phyloP scores from a whole-genome alignment of 768 basidiomycete species.

The Xanthoconium purpureum region DNA sequence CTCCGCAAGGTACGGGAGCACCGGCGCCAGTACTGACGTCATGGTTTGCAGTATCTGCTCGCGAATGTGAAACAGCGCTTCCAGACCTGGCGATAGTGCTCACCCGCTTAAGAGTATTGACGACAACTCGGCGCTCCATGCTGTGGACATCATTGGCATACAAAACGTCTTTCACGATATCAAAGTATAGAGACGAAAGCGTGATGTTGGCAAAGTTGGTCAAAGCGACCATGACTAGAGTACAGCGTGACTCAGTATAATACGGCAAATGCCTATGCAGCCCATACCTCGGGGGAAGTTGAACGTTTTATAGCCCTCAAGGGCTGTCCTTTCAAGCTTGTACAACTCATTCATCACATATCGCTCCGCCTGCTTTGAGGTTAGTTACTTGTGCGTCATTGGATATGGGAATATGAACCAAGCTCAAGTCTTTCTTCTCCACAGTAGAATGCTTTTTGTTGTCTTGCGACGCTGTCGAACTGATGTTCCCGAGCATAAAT shows the following conservation, averaged over 20 bases:
- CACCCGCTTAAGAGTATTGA: slow-evolving; percentile 74
- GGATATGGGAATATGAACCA: slow-evolving; percentile 45
- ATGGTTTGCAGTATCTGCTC: slow-evolving; percentile 63
- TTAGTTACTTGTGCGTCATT: slow-evolving; percentile 4
- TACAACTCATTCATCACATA: slow-evolving; percentile 86
- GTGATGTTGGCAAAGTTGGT: slow-evolving; percentile 79
- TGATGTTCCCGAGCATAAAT: slow-evolving; percentile 82
- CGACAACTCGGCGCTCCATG: slow-evolving; percentile 55
- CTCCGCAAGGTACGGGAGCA: slow-evolving; percentile 88
- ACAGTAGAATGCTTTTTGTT: neutral
- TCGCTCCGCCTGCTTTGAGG: slow-evolving; percentile 60
- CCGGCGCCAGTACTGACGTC: slow-evolving; percentile 73
- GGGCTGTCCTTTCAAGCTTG: slow-evolving; percentile 61
- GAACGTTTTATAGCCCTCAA: slow-evolving; percentile 67
- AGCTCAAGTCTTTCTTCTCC: slow-evolving; percentile 47
- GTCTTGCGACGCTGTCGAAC: slow-evolving; percentile 23
- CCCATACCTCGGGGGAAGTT: slow-evolving; percentile 78
- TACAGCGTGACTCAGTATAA: neutral
- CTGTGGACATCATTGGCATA: slow-evolving; percentile 64
- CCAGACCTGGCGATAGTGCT: slow-evolving; percentile 6
- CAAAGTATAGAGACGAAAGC: slow-evolving; percentile 89
- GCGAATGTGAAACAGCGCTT: neutral
- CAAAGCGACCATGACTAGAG: slow-evolving; percentile 65
- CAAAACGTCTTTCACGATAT: slow-evolving; percentile 84
- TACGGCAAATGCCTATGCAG: neutral